Conservation (phyloP, 1,284 basidiomycete genomes). For the Sphaerobolus stellatus region DNA sequence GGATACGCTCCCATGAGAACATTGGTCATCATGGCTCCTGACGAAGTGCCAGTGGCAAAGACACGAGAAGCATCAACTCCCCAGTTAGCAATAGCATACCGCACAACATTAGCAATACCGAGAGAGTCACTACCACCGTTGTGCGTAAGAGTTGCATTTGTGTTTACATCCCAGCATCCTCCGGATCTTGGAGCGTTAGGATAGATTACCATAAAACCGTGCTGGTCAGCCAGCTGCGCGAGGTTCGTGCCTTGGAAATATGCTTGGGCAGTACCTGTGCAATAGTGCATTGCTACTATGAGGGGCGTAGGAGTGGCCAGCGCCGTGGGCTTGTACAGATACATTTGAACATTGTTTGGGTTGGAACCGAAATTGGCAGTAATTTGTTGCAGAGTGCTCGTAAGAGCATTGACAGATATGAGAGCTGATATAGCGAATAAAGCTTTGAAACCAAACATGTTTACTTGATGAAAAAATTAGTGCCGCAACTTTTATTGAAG, state of each 20-base stretch:
- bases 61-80: conserved; percentile 46
- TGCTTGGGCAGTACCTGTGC: conserved; percentile 50
- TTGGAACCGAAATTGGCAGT: conserved; percentile 44
- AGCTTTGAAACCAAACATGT: too few species aligned
- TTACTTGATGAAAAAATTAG: too few species aligned
- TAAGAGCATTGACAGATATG: conserved; percentile 2
- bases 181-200: conserved; percentile 47
- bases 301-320: conserved; percentile 43
- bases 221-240: conserved; percentile 44
- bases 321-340: conserved; percentile 46
- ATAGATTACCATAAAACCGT: conserved; percentile 49
- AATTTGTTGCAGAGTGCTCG: conserved; percentile 13
- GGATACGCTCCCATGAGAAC: conserved; percentile 56
- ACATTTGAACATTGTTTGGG: conserved; percentile 51
- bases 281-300: conserved; percentile 54
- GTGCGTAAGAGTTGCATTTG: conserved; percentile 50
- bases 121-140: conserved; percentile 54
- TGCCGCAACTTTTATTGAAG: too few species aligned
- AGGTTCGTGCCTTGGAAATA: conserved; percentile 52
- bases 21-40: conserved; percentile 63
- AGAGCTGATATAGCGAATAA: too few species aligned
- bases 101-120: conserved; percentile 48
- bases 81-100: conserved; percentile 49
- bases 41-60: conserved; percentile 51
- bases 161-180: conserved; percentile 57